Base-by-base conservation (phyloP, 2,329 filamentous ascomycete species). In the Diaporthe velutina region DNA sequence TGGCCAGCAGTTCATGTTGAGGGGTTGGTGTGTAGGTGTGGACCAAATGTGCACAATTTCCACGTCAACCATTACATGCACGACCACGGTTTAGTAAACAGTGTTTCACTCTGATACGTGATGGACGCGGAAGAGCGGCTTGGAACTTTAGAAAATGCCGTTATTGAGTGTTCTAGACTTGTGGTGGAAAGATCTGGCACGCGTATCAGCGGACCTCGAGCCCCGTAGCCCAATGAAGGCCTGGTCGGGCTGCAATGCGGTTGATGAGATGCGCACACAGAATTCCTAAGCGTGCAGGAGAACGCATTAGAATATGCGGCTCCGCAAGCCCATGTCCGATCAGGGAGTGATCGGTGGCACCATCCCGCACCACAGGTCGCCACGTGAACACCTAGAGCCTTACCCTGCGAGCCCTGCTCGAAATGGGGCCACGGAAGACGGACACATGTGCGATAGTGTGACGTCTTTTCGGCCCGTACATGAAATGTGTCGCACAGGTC, bases 361-460 rank as follows among this genome's bases (percentile, higher is more conserved):
- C 7, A 4, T 52, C n/a, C 33, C 48, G n/a, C 33, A 35, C 17
- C 8, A 30, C 28, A 15, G 25, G 15, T 28, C 45, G 60, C 17
- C 60, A 68, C 48, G 64, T 54, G 64, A 67, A 54, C 64, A 25
- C 1, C 22, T 12, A 33, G 48, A 68, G 64, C 45, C 64, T 68
- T 25, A n/a, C 13, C 22, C 22, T 50, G 6, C 40, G 22, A 17
- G 33, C 13, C 22, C 22, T 50, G 6, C 40, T 30, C 25, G 40
- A 19, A 22, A 38, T 4, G 12, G 45, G 28, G 45, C 42, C 40
- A 35, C 25, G 42, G 33, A 10, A 19, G 22, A 28, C 30, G 6
- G 6, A 19, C 10, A n/a, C 33, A 38, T 52, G 48, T 28, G 8
- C 22, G 1, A 40, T 40, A 12, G 61, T 67, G 61, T 19, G 45